These are phyloP conservation scores for Neofusicoccum sp. DNA, from an alignment of 2,329 filamentous ascomycete species.

Conservation along the genomic window DNA sequence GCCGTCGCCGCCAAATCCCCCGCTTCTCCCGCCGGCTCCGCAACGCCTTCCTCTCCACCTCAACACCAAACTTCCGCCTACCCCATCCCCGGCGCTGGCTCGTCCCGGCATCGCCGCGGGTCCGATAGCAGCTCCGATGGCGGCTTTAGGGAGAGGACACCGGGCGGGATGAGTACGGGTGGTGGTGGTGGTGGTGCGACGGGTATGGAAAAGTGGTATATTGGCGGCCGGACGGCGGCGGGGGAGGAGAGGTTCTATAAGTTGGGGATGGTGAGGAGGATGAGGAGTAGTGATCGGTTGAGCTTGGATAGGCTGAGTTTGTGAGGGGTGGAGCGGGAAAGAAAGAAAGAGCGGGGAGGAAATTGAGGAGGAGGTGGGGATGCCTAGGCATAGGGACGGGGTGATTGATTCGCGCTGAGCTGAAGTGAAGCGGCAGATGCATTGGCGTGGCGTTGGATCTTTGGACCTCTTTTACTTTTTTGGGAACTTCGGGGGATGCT, in stretches of 20 bases:
- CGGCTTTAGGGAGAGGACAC: slow-evolving; percentile 64
- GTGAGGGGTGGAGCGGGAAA: too few species aligned
- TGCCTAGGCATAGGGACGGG: too few species aligned
- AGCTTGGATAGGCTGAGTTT: slow-evolving; percentile 74
- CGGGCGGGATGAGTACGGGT: slow-evolving; percentile 48
- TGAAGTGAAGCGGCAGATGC: too few species aligned
- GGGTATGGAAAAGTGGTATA: slow-evolving; percentile 77
- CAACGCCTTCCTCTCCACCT: slow-evolving; percentile 24
- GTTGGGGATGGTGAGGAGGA: slow-evolving; percentile 70
- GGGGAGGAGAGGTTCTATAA: slow-evolving; percentile 84
- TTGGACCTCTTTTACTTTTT: too few species aligned
- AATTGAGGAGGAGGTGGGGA: too few species aligned
- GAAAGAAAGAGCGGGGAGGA: too few species aligned
- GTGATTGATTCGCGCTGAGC: too few species aligned
- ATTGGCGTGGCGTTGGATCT: too few species aligned
- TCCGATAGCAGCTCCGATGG: slow-evolving; percentile 75
- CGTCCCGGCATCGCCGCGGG: slow-evolving; percentile 53
- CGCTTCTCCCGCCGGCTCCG: slow-evolving; percentile 17
- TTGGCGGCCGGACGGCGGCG: slow-evolving; percentile 70
- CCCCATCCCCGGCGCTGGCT: slow-evolving; percentile 9
- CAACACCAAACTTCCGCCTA: not conserved
- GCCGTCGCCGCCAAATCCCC: slow-evolving; percentile 13
- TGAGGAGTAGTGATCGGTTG: slow-evolving; percentile 70
- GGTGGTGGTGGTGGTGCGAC: slow-evolving; percentile 67
- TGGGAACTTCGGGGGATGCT: too few species aligned